Conservation (phyloP, 305 asterid genomes). For the Fraxinus baroniana region DNA sequence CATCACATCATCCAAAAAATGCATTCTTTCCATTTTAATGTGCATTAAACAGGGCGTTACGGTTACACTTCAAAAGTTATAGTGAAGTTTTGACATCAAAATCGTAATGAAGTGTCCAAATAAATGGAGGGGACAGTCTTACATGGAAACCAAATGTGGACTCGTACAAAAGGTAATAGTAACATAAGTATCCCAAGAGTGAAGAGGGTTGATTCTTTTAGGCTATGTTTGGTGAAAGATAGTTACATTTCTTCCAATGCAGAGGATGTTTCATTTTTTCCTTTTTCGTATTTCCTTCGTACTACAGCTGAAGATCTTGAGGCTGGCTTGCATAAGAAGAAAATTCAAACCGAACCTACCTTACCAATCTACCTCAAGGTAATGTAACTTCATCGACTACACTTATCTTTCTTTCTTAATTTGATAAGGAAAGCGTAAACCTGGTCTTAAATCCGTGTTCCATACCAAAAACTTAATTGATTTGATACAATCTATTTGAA, state of each 20-base stretch:
- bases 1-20: too few species aligned
- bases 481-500: constrained; percentile 51
- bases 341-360: constrained; percentile 76
- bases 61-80: too few species aligned
- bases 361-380: constrained; percentile 94
- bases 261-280: neutral
- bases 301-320: constrained; percentile 87
- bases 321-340: constrained; percentile 71
- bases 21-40: too few species aligned
- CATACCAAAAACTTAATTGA: constrained; percentile 31
- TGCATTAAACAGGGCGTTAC: too few species aligned
- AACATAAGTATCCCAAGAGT: neutral
- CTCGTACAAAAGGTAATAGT: neutral
- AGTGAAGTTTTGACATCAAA: neutral
- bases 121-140: neutral
- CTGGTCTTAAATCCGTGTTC: constrained; percentile 26
- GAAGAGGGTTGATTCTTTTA: neutral
- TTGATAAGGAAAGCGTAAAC: neutral
- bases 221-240: neutral
- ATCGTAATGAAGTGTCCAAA: neutral
- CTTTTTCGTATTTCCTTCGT: neutral
- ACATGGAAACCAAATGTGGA: neutral
- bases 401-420: neutral
- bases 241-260: neutral
- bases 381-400: neutral